These are phyloP conservation scores for Polyporus arcularius DNA, from an alignment of 768 basidiomycete species.

Conservation along the genomic window DNA sequence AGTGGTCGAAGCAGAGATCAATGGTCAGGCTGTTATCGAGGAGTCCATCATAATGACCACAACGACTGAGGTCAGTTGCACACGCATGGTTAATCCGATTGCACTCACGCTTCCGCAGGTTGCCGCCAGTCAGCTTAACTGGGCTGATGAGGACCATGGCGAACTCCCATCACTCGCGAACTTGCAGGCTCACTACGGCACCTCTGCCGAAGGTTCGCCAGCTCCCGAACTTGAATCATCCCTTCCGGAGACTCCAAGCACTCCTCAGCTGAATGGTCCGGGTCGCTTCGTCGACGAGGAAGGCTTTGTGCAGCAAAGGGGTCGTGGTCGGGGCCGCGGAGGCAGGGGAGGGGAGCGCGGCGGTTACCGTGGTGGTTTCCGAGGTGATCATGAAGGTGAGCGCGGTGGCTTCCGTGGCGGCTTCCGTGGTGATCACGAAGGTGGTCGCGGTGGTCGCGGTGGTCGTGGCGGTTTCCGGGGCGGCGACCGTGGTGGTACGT, in stretches of 20 bases:
- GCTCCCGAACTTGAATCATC: conserved; percentile 38
- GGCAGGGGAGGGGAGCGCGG: conserved; percentile 33
- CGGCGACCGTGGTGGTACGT: conserved; percentile 25
- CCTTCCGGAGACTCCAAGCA: conserved; percentile 28
- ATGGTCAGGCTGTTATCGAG: conserved; percentile 28
- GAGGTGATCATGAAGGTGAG: conserved; percentile 22
- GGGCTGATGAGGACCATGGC: conserved; percentile 81
- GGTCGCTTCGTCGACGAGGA: conserved; percentile 51
- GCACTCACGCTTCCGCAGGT: conserved; percentile 9
- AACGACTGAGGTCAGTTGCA: conserved; percentile 21
- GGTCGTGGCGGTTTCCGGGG: conserved; percentile 14
- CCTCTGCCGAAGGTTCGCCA: conserved; percentile 72
- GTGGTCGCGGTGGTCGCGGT: conserved; percentile 12
- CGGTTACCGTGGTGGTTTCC: conserved; percentile 27
- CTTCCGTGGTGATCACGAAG: conserved; percentile 14
- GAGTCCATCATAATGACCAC: conserved; percentile 26
- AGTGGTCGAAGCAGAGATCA: conserved; percentile 19
- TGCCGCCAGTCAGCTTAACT: conserved; percentile 55
- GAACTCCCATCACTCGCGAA: conserved; percentile 77
- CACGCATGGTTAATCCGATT: background rate
- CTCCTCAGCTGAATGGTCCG: conserved; percentile 24
- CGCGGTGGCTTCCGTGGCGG: conserved; percentile 21
- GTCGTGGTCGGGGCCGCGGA: conserved; percentile 37
- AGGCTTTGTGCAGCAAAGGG: conserved; percentile 49
- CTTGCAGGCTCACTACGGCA: conserved; percentile 75